These are phyloP conservation scores for Malassezia arunalokei DNA, from an alignment of 1,284 basidiomycete genomes.

Conservation along the genomic window DNA sequence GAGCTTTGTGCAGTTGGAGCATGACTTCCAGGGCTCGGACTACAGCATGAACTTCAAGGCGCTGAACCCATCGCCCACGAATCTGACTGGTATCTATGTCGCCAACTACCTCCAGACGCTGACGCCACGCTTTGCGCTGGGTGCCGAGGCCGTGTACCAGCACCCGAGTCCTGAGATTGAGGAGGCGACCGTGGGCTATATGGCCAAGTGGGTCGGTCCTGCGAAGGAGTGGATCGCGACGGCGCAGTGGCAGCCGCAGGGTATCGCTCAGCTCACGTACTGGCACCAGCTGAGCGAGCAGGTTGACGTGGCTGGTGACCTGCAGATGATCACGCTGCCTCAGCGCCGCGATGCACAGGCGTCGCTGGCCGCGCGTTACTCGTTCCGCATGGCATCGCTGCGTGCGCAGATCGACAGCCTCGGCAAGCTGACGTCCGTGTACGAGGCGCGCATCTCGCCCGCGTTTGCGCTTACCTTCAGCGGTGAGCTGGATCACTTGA, in stretches of 20 bases:
- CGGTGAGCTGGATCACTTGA: constrained; percentile 96
- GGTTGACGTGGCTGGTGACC: constrained; percentile 94
- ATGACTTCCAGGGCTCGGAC: constrained; percentile 82
- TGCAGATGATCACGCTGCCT: constrained; percentile 59
- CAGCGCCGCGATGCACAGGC: constrained; percentile 75
- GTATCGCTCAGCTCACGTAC: constrained; percentile 81
- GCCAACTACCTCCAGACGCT: constrained; percentile 91
- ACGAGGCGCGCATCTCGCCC: constrained; percentile 91
- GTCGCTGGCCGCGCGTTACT: constrained; percentile 89
- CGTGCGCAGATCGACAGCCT: constrained; percentile 36
- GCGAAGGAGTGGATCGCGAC: constrained; percentile 59
- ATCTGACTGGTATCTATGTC: constrained; percentile 82
- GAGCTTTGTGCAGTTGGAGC: constrained; percentile 64
- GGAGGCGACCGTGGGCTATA: constrained; percentile 69
- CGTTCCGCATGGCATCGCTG: constrained; percentile 72
- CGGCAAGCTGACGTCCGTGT: constrained; percentile 76
- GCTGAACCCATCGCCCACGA: constrained; percentile 78
- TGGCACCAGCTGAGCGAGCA: constrained; percentile 92
- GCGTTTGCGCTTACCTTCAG: constrained; percentile 86
- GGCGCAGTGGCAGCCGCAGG: constrained; percentile 67
- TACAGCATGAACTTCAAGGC: constrained; percentile 78
- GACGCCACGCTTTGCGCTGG: constrained; percentile 77
- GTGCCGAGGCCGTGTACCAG: constrained; percentile 80
- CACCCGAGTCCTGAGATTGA: constrained; percentile 50
- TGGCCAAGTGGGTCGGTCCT: constrained; percentile 58